Conservation (phyloP, 2,329 filamentous ascomycete genomes). For the Ophiostoma novo-ulmi region DNA sequence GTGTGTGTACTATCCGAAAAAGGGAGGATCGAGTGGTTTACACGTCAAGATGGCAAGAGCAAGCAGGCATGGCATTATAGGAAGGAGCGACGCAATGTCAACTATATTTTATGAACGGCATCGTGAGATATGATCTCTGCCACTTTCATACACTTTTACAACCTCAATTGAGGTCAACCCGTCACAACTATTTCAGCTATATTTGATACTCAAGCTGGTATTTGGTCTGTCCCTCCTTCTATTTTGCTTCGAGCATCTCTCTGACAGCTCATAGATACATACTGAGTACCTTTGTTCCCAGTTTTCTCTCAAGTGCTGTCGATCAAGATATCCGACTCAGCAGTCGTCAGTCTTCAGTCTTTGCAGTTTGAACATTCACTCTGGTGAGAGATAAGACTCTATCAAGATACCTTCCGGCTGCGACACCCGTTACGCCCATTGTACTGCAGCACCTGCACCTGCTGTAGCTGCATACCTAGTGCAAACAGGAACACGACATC, state of each 20-base stretch:
- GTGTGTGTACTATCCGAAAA: background rate
- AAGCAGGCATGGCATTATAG: background rate
- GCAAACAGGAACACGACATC: background rate
- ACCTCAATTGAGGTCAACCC: background rate
- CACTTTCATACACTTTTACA: background rate
- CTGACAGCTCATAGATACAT: background rate
- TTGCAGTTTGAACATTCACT: background rate
- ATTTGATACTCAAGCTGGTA: background rate
- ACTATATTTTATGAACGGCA: background rate
- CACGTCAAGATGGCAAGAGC: background rate
- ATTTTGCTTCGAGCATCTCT: background rate
- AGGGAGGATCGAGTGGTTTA: background rate
- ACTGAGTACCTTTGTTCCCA: background rate
- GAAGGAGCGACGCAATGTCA: background rate
- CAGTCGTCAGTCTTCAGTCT: background rate
- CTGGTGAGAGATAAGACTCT: background rate
- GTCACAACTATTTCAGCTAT: background rate
- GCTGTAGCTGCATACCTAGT: background rate
- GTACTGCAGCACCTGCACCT: background rate
- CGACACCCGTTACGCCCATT: background rate
- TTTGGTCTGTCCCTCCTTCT: background rate
- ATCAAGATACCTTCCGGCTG: background rate
- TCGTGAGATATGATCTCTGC: background rate
- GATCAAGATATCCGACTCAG: background rate
- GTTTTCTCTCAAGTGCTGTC: background rate